Evolutionary conservation across 768 basidiomycete species (phyloP), one percentile per base, ranked within the genome.

Genomic region (Botryobasidium botryosum): DNA sequence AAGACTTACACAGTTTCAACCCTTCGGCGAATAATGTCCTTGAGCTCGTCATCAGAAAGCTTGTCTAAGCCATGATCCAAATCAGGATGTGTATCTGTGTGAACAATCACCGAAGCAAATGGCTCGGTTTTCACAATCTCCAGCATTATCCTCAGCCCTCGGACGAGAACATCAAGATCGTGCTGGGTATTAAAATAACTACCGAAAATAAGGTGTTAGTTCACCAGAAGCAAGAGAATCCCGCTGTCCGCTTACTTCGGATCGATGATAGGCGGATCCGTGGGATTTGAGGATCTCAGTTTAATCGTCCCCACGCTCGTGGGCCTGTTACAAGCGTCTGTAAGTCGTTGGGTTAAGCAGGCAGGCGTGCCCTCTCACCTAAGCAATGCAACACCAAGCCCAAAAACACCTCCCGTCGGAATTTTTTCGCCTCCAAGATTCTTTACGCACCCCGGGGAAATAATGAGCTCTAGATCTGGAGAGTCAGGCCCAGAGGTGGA

Each of bases 1-100:
- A 66, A 50, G 21, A 42, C 46, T 44, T 64, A 72, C 24, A 68
- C 38, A 2, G 69, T 68, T 40, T 65, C 61, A 7, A 60, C 42
- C 28, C 64, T 54, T 20, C 54, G 43, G 44, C 61, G 54, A 13
- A 71, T 42, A 23, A 58, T 38, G 21, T 61, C 53, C 2, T 53
- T 61, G 2, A 72, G 50, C 43, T 62, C 62, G 10, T 57, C 48
- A 40, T 64, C 66, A 32, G 49, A 55, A 32, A 61, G 44, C 31
- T 42, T 38, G 20, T 56, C 57, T 27, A 71, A 40, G 40, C 55
- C 49, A 52, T 69, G 64, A 47, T 69, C 66, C 5, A 68, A 56
- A 17, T 69, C 40, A 1, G 70, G 71, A 47, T 61, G 47, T 0
- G 54, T 63, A 31, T 59, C 58, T 57, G 28, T 42, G 40, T 51